A percentile compares a stretch with the other conserved stretches of the same genome.
Evolutionary conservation across 768 basidiomycete genomes (phyloP).

Genomic region (Xerocomus potaroensis): DNA sequence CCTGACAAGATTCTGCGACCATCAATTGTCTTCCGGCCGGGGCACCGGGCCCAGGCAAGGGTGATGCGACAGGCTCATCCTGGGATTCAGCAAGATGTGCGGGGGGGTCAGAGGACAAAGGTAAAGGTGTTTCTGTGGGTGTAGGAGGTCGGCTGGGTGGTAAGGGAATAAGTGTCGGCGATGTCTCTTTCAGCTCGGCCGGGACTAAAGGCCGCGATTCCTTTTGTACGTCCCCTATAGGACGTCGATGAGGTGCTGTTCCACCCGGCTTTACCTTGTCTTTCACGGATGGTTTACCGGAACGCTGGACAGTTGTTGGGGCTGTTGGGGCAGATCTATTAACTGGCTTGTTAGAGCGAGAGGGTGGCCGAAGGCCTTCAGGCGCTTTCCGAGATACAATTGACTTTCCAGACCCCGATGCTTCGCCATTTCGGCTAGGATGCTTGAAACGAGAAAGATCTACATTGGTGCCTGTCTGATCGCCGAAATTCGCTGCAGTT

Average conservation of each 20-base stretch:
- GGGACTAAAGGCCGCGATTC: constrained; percentile 11
- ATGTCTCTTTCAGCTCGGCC: constrained; percentile 10
- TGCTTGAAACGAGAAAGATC: constrained; percentile 9
- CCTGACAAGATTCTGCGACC: constrained; percentile 2
- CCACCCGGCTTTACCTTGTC: constrained; percentile 2
- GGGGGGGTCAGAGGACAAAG: constrained; percentile 15
- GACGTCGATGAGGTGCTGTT: constrained; percentile 8
- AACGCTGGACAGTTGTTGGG: constrained; percentile 1
- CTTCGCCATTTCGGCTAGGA: constrained; percentile 6
- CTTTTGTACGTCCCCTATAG: constrained; percentile 4
- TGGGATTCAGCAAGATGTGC: constrained; percentile 2
- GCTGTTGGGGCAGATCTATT: background rate
- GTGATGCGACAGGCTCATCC: constrained; percentile 1
- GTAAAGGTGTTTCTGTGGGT: constrained; percentile 18
- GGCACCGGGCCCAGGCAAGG: background rate
- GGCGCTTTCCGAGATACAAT: constrained; percentile 6
- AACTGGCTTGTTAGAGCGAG: constrained; percentile 9
- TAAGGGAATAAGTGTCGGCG: constrained; percentile 16
- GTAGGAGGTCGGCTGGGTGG: constrained; percentile 21
- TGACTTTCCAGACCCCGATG: constrained; percentile 1
- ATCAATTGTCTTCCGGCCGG: background rate
- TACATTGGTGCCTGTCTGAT: background rate
- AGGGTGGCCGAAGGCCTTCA: constrained; percentile 2
- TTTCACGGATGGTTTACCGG: constrained; percentile 10
- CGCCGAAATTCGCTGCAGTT: background rate